Evolutionary conservation across 305 asterid species (phyloP).

Genomic region (Coffea humblotiana): DNA sequence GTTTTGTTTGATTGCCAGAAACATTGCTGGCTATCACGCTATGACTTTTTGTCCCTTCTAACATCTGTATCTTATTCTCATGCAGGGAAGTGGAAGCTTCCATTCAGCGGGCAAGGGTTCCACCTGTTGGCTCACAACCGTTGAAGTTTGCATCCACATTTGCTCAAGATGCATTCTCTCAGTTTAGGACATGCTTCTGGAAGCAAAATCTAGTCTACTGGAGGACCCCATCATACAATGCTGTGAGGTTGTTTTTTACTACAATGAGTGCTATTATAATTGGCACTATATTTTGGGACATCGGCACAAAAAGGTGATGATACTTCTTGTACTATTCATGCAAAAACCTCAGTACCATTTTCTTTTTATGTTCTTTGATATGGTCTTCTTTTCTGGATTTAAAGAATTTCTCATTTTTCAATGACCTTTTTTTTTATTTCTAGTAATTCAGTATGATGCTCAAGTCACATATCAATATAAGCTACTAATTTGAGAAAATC

Average conservation of each 20-base stretch:
- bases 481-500: not conserved
- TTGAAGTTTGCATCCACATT: conserved; percentile 51
- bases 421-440: not conserved
- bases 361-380: not conserved
- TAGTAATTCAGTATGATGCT: not conserved
- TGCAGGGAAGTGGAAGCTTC: conserved; percentile 74
- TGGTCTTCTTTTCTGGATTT: not conserved
- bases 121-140: conserved; percentile 64
- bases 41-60: not conserved
- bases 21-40: not conserved
- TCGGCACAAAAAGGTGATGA: conserved; percentile 75
- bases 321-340: not conserved
- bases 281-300: conserved; percentile 79
- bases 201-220: conserved; percentile 80
- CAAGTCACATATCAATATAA: not conserved
- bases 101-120: conserved; percentile 51
- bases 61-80: not conserved
- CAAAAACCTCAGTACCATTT: not conserved
- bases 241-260: conserved; percentile 76
- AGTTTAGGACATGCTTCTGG: conserved; percentile 66
- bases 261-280: conserved; percentile 64
- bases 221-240: conserved; percentile 86
- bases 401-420: not conserved
- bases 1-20: not conserved
- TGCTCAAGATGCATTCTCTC: conserved; percentile 52